phyloP scores from a whole-genome alignment of 1,284 basidiomycete species.

The Cryptococcus sp. region DNA sequence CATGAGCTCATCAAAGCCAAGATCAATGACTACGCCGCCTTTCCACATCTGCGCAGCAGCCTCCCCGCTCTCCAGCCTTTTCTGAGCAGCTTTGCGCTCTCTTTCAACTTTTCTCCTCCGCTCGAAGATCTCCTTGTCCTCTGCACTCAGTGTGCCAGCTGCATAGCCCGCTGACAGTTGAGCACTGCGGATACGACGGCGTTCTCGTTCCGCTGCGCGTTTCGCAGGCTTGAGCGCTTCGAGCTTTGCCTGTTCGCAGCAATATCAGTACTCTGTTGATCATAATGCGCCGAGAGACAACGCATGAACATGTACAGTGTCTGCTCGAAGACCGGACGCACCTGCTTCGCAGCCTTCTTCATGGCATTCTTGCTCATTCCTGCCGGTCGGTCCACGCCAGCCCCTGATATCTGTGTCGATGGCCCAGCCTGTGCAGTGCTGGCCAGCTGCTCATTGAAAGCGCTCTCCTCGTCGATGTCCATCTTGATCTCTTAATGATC shows the following conservation, averaged over 20 bases:
- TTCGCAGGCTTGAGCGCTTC: conserved; percentile 35
- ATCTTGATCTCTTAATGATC: conserved; percentile 6
- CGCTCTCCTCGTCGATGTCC: conserved; percentile 22
- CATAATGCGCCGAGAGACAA: background rate
- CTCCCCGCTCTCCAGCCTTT: conserved; percentile 47
- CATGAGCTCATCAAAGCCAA: conserved; percentile 95
- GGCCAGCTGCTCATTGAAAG: conserved; percentile 9
- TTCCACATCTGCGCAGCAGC: conserved; percentile 51
- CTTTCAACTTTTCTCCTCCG: conserved; percentile 25
- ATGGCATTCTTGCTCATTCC: conserved; percentile 41
- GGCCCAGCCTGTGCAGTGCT: conserved; percentile 4
- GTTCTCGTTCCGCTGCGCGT: conserved; percentile 37
- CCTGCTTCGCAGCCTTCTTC: conserved; percentile 41
- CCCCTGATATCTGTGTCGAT: background rate
- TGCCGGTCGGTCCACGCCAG: conserved; percentile 4
- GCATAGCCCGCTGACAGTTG: conserved; percentile 30
- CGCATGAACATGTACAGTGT: background rate
- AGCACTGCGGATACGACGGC: conserved; percentile 25
- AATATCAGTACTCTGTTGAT: background rate
- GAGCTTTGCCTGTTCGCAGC: conserved; percentile 20
- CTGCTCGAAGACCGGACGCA: conserved; percentile 18
- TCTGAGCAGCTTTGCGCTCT: conserved; percentile 37
- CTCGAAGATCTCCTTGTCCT: conserved; percentile 34
- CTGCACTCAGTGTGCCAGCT: conserved; percentile 38
- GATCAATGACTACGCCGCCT: conserved; percentile 80